Evolutionary conservation across 176 grass and related monocot species (phyloP), one percentile per base, ranked within the genome.

Genomic region (Rhynchospora pubera): DNA sequence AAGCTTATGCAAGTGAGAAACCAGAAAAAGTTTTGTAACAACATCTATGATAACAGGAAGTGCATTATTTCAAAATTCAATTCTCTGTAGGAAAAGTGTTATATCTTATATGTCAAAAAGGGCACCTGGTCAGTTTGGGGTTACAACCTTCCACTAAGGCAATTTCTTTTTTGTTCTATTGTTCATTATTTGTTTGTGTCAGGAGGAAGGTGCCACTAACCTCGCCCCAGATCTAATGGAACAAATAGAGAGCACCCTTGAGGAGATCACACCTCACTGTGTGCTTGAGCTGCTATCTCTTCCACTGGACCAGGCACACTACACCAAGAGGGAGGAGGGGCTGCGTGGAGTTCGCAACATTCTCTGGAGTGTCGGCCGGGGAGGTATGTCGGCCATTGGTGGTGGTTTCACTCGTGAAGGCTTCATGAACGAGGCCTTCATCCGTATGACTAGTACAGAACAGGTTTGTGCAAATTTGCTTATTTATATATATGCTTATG

Each of bases 161-260:
- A 28, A 52, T 15, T 24, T 73, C 16, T 53, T 53, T 53, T 26
- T 39, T 39, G 0, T 2, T 2, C 47, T 30, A 22, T 55, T 76
- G 13, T 55, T 53, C 5, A 55, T 76, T 80, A 61, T 80, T 62
- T 62, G 57, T 62, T 39, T 61, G 30, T 44, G 12, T 57, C 57
- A 98, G 92, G 96, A 94, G 89, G 96, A 98, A 82, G 96, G 96
- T 50, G 92, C 96, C 77, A 95, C 89, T 79, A 95, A 95, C 66
- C 96, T 95, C 13, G 96, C 96, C 76, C 89, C 92, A 73, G 87
- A 90, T 82, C 65, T 99, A 68, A 75, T 90, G n/a, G 55, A 69
- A 78, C 96, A 95, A 82, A 95, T 99, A 88, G 91, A 99, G 79
- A 87, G 93, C 84, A 99, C 92, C 85, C 77, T 95, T n/a, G 96